Percentiles rank a stretch among this genome's conserved stretches.
These are phyloP conservation scores for Candida krabiensis DNA, from an alignment of 805 yeast species.

Conservation along the genomic window DNA sequence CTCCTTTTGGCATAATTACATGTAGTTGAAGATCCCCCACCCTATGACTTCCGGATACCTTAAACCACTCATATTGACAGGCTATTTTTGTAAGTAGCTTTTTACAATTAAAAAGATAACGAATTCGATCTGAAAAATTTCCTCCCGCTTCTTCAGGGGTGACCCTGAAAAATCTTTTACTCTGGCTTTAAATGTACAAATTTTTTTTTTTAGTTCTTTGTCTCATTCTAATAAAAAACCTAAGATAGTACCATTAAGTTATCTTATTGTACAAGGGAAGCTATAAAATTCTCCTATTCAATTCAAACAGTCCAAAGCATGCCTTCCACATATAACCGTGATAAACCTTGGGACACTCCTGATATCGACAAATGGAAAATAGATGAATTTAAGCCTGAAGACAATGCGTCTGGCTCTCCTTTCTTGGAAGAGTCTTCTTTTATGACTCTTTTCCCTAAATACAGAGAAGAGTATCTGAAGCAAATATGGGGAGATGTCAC, in stretches of 20 bases:
- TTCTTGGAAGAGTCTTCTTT: conserved; percentile 96
- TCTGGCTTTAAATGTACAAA: no score
- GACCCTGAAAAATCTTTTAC: no score
- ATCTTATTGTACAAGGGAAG: not conserved
- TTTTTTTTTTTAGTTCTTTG: no score
- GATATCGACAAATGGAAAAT: conserved; percentile 91
- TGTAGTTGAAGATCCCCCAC: no score
- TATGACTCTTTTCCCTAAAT: conserved; percentile 93
- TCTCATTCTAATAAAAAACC: no score
- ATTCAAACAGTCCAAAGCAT: conserved; percentile 35
- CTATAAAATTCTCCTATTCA: not conserved
- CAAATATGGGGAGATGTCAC: conserved; percentile 95
- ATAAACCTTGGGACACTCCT: conserved; percentile 97
- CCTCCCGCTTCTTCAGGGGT: not conserved
- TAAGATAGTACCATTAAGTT: no score
- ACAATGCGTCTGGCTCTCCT: conserved; percentile 80
- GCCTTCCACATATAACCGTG: conserved; percentile 92
- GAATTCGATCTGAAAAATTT: not conserved
- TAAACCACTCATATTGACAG: no score
- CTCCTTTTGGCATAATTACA: no score
- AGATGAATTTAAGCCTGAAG: conserved; percentile 87
- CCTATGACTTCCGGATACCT: no score
- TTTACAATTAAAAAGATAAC: no score
- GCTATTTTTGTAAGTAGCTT: no score
- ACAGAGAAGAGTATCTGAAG: conserved; percentile 86